phyloP scores from a whole-genome alignment of 768 basidiomycete species.

The Gloeopeniophorella convolvens region DNA sequence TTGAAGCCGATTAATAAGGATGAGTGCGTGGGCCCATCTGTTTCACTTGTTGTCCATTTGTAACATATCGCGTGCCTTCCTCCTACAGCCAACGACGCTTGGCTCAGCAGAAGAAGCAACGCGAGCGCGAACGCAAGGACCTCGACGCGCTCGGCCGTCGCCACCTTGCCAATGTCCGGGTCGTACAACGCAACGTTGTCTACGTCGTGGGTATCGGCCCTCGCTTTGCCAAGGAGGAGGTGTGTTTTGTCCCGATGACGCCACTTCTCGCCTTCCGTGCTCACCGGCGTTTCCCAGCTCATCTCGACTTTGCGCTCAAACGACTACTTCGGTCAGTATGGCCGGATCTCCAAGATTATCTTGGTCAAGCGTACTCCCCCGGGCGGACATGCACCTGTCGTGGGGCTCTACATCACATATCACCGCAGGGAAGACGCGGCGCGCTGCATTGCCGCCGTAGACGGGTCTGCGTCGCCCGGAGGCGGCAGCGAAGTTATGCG shows the following conservation, averaged over 20 bases:
- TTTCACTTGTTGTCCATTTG: background rate
- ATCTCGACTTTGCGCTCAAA: slow-evolving; percentile 89
- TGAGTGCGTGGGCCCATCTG: slow-evolving; percentile 58
- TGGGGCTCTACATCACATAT: slow-evolving; percentile 97
- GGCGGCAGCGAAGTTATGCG: slow-evolving; percentile 86
- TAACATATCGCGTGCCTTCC: slow-evolving; percentile 8
- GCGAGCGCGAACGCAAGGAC: slow-evolving; percentile 94
- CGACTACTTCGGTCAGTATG: slow-evolving; percentile 98
- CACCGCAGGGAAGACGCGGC: slow-evolving; percentile 92
- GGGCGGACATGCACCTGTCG: slow-evolving; percentile 62
- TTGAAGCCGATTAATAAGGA: slow-evolving; percentile 94
- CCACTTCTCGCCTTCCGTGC: slow-evolving; percentile 14
- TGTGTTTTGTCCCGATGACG: slow-evolving; percentile 33
- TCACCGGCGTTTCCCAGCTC: slow-evolving; percentile 41
- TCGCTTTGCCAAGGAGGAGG: slow-evolving; percentile 94
- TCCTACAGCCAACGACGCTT: slow-evolving; percentile 83
- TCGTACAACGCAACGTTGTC: slow-evolving; percentile 94
- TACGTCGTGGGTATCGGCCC: slow-evolving; percentile 95
- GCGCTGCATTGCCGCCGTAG: slow-evolving; percentile 86
- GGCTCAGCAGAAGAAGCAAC: slow-evolving; percentile 90
- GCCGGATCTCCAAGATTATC: slow-evolving; percentile 93
- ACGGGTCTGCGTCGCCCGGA: slow-evolving; percentile 86
- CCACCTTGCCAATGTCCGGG: slow-evolving; percentile 86
- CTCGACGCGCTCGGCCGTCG: slow-evolving; percentile 79
- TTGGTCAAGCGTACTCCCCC: slow-evolving; percentile 83